Percentiles rank a stretch among this genome's conserved stretches.
phyloP scores from a whole-genome alignment of 805 yeast species.

The Starmerella floricola region DNA sequence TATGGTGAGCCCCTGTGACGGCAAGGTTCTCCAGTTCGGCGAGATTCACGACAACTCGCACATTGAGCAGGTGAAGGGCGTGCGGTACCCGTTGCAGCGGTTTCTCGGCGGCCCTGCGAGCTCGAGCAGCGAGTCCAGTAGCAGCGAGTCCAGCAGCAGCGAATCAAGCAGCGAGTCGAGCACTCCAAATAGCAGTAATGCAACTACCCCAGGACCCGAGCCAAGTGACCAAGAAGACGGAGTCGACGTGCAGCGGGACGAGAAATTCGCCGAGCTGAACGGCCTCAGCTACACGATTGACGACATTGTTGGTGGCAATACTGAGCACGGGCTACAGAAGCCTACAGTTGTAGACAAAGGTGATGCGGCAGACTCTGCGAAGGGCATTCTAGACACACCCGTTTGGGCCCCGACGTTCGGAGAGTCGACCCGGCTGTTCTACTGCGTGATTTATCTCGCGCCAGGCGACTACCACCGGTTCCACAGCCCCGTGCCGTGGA shows the following conservation, averaged over 20 bases:
- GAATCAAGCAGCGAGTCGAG: too few relatives aligned
- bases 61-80: conserved; percentile 93
- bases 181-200: too few relatives aligned
- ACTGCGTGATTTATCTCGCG: conserved; percentile 85
- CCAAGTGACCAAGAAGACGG: conserved; percentile 11
- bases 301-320: conserved; percentile 49
- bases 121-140: too few relatives aligned
- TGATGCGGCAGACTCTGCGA: conserved; percentile 11
- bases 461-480: conserved; percentile 98
- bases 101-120: conserved; percentile 46
- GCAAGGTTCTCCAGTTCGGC: conserved; percentile 77
- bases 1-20: conserved; percentile 87
- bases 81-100: conserved; percentile 82
- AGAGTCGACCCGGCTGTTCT: conserved; percentile 52
- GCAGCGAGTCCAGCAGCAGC: background rate
- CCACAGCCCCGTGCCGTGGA: conserved; percentile 96
- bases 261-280: conserved; percentile 64
- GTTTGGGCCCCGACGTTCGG: conserved; percentile 7
- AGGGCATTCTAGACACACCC: conserved; percentile 4
- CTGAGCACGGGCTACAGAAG: conserved; percentile 38
- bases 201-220: background rate
- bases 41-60: conserved; percentile 55
- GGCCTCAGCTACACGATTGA: conserved; percentile 62
- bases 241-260: conserved; percentile 40
- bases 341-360: conserved; percentile 29